Conservation (phyloP, 352 stramenopile genomes). For the Blastocystis sp. region DNA sequence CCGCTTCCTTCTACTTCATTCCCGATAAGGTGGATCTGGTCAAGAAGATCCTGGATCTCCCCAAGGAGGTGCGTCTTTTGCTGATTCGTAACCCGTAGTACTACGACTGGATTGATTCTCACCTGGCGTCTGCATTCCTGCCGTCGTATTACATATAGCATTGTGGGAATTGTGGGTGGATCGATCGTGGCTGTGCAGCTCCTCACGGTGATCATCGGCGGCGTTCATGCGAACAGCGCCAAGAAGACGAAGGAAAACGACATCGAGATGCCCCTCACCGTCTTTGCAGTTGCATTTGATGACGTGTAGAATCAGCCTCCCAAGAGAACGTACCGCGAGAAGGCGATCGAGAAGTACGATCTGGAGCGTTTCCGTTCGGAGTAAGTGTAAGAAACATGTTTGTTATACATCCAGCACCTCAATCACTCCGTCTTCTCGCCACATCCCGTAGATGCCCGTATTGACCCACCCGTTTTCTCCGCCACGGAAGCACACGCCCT, state of each 20-base stretch:
- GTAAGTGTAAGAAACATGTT: constrained; percentile 26
- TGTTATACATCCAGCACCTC: constrained; percentile 59
- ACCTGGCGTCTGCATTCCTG: not conserved
- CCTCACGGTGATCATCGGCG: constrained; percentile 20
- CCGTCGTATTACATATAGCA: not conserved
- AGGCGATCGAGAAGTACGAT: constrained; percentile 53
- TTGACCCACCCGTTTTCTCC: constrained; percentile 26
- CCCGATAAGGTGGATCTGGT: not conserved
- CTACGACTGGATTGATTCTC: constrained; percentile 3
- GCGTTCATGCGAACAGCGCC: constrained; percentile 18
- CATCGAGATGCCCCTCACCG: not conserved
- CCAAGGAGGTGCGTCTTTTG: not conserved
- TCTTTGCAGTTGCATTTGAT: too few relatives aligned
- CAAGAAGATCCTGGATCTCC: constrained; percentile 50
- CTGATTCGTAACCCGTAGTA: not conserved
- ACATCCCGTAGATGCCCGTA: constrained; percentile 21
- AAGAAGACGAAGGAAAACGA: constrained; percentile 8
- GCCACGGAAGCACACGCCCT: not conserved
- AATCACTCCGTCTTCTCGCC: constrained; percentile 47
- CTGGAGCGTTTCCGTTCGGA: not conserved
- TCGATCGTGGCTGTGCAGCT: constrained; percentile 30
- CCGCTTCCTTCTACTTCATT: not conserved
- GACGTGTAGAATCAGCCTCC: not conserved
- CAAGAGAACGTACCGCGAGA: not conserved
- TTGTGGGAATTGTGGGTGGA: constrained; percentile 17